These are phyloP conservation scores for Alternaria hordeiaustralica DNA, from an alignment of 2,329 filamentous ascomycete genomes.

Conservation along the genomic window DNA sequence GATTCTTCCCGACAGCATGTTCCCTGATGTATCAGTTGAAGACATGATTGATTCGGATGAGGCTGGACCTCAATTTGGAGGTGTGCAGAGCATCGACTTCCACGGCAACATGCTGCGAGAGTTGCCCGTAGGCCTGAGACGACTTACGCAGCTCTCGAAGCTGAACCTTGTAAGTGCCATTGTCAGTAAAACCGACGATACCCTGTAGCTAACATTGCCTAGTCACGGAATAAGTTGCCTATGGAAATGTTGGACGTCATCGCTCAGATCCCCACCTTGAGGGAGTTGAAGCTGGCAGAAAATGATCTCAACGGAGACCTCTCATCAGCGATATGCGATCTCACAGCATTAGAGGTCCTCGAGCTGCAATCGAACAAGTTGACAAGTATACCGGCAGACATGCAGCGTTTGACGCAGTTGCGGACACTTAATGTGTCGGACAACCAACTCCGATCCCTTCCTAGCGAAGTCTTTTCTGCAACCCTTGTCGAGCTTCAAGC, in stretches of 20 bases:
- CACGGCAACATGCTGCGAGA: slow-evolving; percentile 80
- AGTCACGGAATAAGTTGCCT: slow-evolving; percentile 82
- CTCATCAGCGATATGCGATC: slow-evolving; percentile 65
- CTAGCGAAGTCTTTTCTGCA: slow-evolving; percentile 70
- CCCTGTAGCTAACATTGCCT: slow-evolving; percentile 5
- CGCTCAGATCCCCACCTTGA: slow-evolving; percentile 72
- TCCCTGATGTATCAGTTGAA: slow-evolving; percentile 70
- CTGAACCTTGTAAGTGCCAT: slow-evolving; percentile 73
- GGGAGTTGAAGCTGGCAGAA: slow-evolving; percentile 77
- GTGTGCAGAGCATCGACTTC: slow-evolving; percentile 79
- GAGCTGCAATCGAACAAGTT: slow-evolving; percentile 85
- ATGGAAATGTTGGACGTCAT: slow-evolving; percentile 76
- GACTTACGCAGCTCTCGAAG: slow-evolving; percentile 75
- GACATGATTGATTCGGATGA: slow-evolving; percentile 67
- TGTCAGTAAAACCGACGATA: neutral
- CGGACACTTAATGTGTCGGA: slow-evolving; percentile 79
- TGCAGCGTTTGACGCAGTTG: slow-evolving; percentile 72
- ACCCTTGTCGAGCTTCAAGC: slow-evolving; percentile 76
- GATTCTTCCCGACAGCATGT: slow-evolving; percentile 73
- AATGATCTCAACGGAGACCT: slow-evolving; percentile 53
- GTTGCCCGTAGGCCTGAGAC: slow-evolving; percentile 77
- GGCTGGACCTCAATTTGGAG: slow-evolving; percentile 78
- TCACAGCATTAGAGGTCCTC: slow-evolving; percentile 76
- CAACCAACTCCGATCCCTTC: slow-evolving; percentile 75
- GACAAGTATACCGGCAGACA: slow-evolving; percentile 69